phyloP scores from a whole-genome alignment of 805 yeast genomes.

The Komagataella pseudopastoris region DNA sequence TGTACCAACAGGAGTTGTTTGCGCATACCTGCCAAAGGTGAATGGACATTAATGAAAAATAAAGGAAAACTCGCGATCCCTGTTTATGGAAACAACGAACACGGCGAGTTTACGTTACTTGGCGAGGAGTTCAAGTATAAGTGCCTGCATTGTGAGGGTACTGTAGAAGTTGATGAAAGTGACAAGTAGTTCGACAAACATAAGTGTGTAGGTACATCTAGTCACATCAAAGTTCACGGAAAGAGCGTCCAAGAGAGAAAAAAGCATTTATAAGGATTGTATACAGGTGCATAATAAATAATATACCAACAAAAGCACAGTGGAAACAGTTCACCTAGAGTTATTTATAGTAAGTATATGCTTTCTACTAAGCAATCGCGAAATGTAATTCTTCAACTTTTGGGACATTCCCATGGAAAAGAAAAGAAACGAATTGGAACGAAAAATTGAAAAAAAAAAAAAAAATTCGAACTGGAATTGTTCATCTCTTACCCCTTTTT shows the following conservation, averaged over 20 bases:
- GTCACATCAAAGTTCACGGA: background rate
- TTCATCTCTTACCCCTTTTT: background rate
- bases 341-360: background rate
- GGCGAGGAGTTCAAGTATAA: constrained; percentile 19
- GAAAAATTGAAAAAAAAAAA: background rate
- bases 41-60: constrained; percentile 77
- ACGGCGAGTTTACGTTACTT: constrained; percentile 2
- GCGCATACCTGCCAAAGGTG: constrained; percentile 92
- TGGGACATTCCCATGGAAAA: background rate
- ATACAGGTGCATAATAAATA: background rate
- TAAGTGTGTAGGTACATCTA: background rate
- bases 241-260: background rate
- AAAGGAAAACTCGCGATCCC: constrained; percentile 32
- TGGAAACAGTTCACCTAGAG: background rate
- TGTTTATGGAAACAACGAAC: constrained; percentile 14
- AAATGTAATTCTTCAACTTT: background rate
- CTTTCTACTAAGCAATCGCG: background rate
- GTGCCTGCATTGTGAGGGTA: constrained; percentile 49
- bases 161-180: constrained; percentile 29
- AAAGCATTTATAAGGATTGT: background rate
- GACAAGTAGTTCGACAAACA: constrained; percentile 1
- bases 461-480: background rate
- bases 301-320: background rate
- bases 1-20: constrained; percentile 67
- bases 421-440: background rate